Conservation (phyloP, 306 rosid species). For the Cucumis hystrix region DNA sequence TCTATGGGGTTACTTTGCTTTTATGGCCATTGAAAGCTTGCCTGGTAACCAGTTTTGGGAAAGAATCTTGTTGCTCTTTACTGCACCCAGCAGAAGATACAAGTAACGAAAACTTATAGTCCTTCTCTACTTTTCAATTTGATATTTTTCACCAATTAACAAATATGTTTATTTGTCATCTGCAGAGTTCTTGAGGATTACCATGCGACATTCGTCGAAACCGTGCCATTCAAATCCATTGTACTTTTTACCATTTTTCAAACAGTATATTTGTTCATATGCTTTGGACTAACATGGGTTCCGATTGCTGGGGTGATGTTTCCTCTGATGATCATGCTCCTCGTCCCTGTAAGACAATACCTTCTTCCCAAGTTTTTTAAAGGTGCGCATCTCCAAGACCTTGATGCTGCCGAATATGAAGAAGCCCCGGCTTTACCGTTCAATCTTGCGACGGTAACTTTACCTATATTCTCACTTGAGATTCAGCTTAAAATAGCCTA, state of each 20-base stretch:
- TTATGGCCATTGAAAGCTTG: conserved; percentile 96
- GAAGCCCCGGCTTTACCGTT: conserved; percentile 76
- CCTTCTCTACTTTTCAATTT: background rate
- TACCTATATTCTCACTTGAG: background rate
- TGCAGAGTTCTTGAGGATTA: conserved; percentile 91
- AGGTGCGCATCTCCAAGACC: conserved; percentile 87
- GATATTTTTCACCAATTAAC: background rate
- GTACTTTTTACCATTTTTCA: conserved; percentile 73
- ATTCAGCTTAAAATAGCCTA: background rate
- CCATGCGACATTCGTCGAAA: conserved; percentile 94
- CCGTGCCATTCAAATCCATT: conserved; percentile 89
- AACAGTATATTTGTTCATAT: conserved; percentile 55
- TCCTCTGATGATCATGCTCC: conserved; percentile 91
- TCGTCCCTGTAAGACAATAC: conserved; percentile 83
- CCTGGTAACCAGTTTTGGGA: conserved; percentile 99
- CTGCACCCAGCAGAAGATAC: conserved; percentile 92
- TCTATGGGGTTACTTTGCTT: conserved; percentile 98
- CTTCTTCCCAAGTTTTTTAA: conserved; percentile 81
- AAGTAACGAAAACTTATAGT: conserved; percentile 19
- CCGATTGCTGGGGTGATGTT: conserved; percentile 95
- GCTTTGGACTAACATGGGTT: conserved; percentile 96
- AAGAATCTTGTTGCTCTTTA: conserved; percentile 79
- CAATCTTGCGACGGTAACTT: conserved; percentile 55
- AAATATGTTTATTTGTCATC: background rate
- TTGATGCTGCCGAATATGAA: conserved; percentile 91